Percentiles rank a stretch among this genome's conserved stretches.
phyloP scores from a whole-genome alignment of 1,139 yeast species.

The Arxiozyma heterogenica region DNA sequence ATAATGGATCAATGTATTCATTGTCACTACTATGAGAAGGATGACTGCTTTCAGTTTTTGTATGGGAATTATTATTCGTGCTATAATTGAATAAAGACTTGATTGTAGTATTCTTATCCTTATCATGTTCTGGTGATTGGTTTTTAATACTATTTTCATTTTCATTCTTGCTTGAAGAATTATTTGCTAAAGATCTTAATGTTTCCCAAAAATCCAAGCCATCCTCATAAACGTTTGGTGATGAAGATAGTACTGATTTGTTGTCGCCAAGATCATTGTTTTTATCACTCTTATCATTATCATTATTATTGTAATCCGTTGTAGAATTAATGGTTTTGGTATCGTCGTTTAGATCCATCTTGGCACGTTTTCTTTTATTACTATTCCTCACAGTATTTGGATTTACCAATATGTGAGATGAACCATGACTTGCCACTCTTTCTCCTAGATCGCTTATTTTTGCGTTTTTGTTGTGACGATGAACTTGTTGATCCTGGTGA shows the following conservation, averaged over 20 bases:
- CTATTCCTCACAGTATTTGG: neutral
- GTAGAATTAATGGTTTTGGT: conserved; percentile 8
- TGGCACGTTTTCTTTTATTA: neutral
- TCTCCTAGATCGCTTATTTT: conserved; percentile 6
- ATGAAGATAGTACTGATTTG: conserved; percentile 3
- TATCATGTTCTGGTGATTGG: neutral
- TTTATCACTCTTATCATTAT: too few relatives aligned
- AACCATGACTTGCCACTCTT: neutral
- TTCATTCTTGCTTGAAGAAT: conserved; percentile 1
- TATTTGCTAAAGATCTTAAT: conserved; percentile 42
- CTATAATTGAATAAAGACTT: neutral
- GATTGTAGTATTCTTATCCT: neutral
- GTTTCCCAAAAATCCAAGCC: conserved; percentile 67
- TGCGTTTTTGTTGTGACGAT: conserved; percentile 9
- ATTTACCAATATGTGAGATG: conserved; percentile 7
- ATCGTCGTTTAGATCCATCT: neutral
- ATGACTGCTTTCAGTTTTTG: conserved; percentile 17
- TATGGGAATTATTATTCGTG: neutral
- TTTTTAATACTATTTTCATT: neutral
- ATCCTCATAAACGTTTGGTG: conserved; percentile 33
- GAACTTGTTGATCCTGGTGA: conserved; percentile 3
- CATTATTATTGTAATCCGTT: neutral
- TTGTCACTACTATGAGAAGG: conserved; percentile 10
- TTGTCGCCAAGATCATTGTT: neutral
- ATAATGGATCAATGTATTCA: conserved; percentile 11